Evolutionary conservation across 2,329 filamentous ascomycete species (phyloP), one percentile per base, ranked within the genome.

Genomic region (Didymella exigua): DNA sequence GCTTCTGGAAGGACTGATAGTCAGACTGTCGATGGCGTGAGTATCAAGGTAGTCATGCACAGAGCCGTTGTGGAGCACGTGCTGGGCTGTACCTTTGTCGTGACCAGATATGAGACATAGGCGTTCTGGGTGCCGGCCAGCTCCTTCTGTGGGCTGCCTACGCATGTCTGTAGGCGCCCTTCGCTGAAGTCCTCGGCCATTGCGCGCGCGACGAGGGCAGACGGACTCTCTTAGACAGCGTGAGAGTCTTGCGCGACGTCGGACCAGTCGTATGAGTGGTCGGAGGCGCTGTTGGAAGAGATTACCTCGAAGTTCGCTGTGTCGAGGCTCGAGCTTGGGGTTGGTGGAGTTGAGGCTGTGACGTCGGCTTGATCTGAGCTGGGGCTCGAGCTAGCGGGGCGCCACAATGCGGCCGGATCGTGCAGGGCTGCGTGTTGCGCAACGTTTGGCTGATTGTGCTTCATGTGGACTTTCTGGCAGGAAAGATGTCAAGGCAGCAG

Each of bases 81-180:
- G 16, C n/a, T 27, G 11, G 2, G 42, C 64, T 60, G 46, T 80
- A 96, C 93, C 77, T 93, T 83, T 48, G 95, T 97, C 38, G 90
- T 95, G 62, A 99, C 90, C 44, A 96, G 82, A 75, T 99, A 99
- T 10, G 95, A 98, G 54, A 98, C 89, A 78, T 96, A 99, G 49
- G 91, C 89, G 77, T 97, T 95, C 76, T 97, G 97, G 55, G 93
- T 96, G 42, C 95, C 93, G 70, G 97, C 91, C 70, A 93, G 95
- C 80, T 98, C 95, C 77, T 97, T 98, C 76, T 93, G 84, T 18
- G 95, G 92, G 54, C 88, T 85, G 49, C 86, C 86, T 16, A 99
- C 93, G 16, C 81, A 86, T 73, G 93, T 97, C 71, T 96, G 89
- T 37, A 99, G 83, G 52, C 85, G 83, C 63, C 96, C 93, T 62